Evolutionary conservation across 177 flowering plant genomes (phyloP).

Genomic region (Vitis hybrid): DNA sequence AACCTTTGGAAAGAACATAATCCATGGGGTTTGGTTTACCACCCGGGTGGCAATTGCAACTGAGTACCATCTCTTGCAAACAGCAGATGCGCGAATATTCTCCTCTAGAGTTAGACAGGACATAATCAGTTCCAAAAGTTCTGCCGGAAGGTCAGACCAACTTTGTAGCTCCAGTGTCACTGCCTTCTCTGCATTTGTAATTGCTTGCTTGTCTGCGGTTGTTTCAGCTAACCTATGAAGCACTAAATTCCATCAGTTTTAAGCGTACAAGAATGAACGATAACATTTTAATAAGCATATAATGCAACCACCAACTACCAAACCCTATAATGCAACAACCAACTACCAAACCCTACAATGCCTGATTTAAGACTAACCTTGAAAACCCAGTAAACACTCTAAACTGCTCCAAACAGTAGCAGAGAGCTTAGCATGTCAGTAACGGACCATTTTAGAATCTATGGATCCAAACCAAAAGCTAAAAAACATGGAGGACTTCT

Average conservation of each 20-base stretch:
- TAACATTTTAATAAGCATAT: not conserved
- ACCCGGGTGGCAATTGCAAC: slow-evolving; percentile 42
- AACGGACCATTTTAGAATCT: not conserved
- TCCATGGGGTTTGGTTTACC: slow-evolving; percentile 47
- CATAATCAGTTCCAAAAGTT: slow-evolving; percentile 46
- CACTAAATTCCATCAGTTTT: slow-evolving; percentile 3
- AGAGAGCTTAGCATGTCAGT: not conserved
- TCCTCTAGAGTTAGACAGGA: slow-evolving; percentile 38
- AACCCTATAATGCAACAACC: not conserved
- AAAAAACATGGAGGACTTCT: not conserved
- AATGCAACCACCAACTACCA: not conserved
- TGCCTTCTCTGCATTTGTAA: slow-evolving; percentile 6
- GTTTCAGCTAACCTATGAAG: slow-evolving; percentile 35
- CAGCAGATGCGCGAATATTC: slow-evolving; percentile 49
- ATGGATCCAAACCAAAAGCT: not conserved
- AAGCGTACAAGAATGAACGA: not conserved
- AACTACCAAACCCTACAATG: not conserved
- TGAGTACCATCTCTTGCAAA: slow-evolving; percentile 51
- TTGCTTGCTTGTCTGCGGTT: slow-evolving; percentile 8
- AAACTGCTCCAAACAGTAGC: not conserved
- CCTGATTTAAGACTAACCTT: not conserved
- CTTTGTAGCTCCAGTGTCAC: slow-evolving; percentile 27
- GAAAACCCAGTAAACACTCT: not conserved
- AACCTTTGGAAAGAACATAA: slow-evolving; percentile 52
- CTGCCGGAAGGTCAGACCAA: slow-evolving; percentile 49